Evolutionary conservation across 352 stramenopile genomes (phyloP).

Genomic region (Phytophthora hybrid): DNA sequence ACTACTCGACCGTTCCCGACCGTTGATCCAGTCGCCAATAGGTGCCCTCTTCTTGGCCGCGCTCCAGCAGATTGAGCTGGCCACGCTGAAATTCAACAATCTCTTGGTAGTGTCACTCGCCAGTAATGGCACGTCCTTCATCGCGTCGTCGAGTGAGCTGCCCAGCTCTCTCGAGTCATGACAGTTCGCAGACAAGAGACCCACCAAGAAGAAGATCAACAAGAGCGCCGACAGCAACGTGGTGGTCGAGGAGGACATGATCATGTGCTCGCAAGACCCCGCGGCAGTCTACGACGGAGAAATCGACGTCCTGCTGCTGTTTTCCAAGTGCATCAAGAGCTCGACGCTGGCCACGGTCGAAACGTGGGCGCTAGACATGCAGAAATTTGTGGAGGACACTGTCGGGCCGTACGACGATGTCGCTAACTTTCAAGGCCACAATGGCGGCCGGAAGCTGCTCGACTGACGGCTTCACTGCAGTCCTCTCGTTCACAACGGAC

Average conservation of each 20-base stretch:
- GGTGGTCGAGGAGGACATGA: too few relatives aligned
- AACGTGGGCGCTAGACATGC: constrained; percentile 46
- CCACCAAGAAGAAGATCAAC: too few relatives aligned
- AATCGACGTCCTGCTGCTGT: too few relatives aligned
- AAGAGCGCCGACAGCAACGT: too few relatives aligned
- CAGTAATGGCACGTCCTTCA: constrained; percentile 28
- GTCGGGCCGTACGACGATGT: constrained; percentile 8
- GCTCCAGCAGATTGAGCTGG: constrained; percentile 4
- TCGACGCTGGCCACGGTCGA: too few relatives aligned
- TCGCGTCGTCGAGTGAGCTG: constrained; percentile 17
- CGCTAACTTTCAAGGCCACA: constrained; percentile 38
- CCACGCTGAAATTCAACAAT: constrained; percentile 13
- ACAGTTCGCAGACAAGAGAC: too few relatives aligned
- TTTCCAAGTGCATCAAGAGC: too few relatives aligned
- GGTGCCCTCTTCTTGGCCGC: neutral
- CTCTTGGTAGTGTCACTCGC: constrained; percentile 25
- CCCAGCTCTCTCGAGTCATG: too few relatives aligned
- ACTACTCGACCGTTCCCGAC: neutral
- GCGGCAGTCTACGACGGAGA: too few relatives aligned
- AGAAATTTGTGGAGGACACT: constrained; percentile 25
- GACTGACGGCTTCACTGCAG: constrained; percentile 26
- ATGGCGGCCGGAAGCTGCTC: constrained; percentile 48
- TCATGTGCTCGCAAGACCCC: too few relatives aligned
- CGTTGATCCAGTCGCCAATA: constrained; percentile 8
- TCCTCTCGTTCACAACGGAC: constrained; percentile 54